A percentile compares a stretch with the other conserved stretches of the same genome.
These are phyloP conservation scores for Mycosphaerella sp. DNA, from an alignment of 2,329 filamentous ascomycete genomes.

Conservation along the genomic window DNA sequence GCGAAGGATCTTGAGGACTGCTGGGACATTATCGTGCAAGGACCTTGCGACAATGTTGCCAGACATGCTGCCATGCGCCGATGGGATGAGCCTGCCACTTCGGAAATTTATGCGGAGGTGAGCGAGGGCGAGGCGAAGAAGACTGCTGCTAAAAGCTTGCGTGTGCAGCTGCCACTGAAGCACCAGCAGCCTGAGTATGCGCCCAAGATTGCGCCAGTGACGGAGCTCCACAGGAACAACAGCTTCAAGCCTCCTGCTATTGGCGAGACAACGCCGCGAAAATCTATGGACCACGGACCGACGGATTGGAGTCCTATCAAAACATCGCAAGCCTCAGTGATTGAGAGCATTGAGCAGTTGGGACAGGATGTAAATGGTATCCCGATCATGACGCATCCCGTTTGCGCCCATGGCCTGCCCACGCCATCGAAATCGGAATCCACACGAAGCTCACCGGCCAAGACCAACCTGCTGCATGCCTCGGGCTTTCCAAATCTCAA, in stretches of 20 bases:
- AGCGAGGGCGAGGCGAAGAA: slow-evolving; percentile 42
- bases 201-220: slow-evolving; percentile 17
- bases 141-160: slow-evolving; percentile 31
- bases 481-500: slow-evolving; percentile 17
- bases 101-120: slow-evolving; percentile 40
- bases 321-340: slow-evolving; percentile 17
- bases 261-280: slow-evolving; percentile 19
- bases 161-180: slow-evolving; percentile 19
- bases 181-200: slow-evolving; percentile 13
- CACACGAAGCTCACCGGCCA: slow-evolving; percentile 24
- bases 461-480: slow-evolving; percentile 15
- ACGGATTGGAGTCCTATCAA: slow-evolving; percentile 20
- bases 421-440: slow-evolving; percentile 34
- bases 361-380: slow-evolving; percentile 20
- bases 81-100: slow-evolving; percentile 47
- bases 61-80: slow-evolving; percentile 57
- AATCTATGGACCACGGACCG: slow-evolving; percentile 15
- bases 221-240: slow-evolving; percentile 28
- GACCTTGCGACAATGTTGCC: slow-evolving; percentile 83
- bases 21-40: slow-evolving; percentile 86
- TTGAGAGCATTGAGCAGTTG: slow-evolving; percentile 26
- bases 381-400: slow-evolving; percentile 16
- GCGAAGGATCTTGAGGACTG: slow-evolving; percentile 82
- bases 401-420: slow-evolving; percentile 21
- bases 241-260: slow-evolving; percentile 28